Base-by-base conservation (phyloP, 2,329 filamentous ascomycete genomes). In the Scorias spongiosa region DNA sequence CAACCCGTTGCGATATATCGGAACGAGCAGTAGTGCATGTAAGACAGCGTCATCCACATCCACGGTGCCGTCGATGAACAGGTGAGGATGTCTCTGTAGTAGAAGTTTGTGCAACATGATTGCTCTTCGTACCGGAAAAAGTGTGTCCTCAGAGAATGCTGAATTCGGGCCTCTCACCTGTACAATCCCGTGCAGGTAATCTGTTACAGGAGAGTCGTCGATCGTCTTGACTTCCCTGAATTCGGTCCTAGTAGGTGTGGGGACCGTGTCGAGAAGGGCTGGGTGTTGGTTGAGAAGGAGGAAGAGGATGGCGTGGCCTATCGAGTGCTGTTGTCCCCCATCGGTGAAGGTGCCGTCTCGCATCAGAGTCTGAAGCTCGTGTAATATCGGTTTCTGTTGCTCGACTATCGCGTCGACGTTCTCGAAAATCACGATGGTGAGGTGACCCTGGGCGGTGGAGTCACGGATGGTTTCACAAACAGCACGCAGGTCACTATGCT, bases 21-120 rank as follows among this genome's bases (percentile, higher is more conserved):
- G 58, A 1, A 60, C 58, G 7, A 61, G 49, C 2, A 61, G 50
- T 6, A 61, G 44, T 26, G 58, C 56, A 41, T 60, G 55, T 2
- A 61, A 48, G 12, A 61, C 59, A 20, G 54, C 55, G 41, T 61
- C 59, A 44, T 61, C 58, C 43, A 61, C 51, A 26, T 54, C 54
- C 39, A 61, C 54, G n/a, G 36, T 49, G 41, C 49, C 49, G 39
- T 58, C 53, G 29, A 49, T 46, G 40, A 54, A 50, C 12, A 61
- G 48, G 36, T 58, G 57, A 4, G 59, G 57, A 42, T 58, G 53
- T 41, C 51, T 55, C 14, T 57, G 46, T 28, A 47, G 51, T n/a
- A 61, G 49, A 41, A 61, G 51, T 9, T 58, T 52, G 34, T 58
- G 49, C 4, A 61, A 48, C 54, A 60, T 59, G 14, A 60, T 46